Evolutionary conservation across 1,139 yeast genomes (phyloP).

Genomic region (Saccharomyces hybrid): DNA sequence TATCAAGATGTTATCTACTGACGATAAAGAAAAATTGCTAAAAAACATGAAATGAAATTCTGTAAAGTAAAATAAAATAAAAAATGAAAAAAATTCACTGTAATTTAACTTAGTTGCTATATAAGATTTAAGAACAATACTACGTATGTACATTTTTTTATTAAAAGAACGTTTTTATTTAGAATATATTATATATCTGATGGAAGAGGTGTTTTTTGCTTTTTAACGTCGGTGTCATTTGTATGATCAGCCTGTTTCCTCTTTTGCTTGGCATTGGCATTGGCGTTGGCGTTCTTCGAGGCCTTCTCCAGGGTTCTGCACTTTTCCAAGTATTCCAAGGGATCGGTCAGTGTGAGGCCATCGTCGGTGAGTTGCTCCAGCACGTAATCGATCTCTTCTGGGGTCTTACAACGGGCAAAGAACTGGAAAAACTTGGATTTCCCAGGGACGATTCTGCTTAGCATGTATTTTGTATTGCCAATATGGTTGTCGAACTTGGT

Average conservation of each 20-base stretch:
- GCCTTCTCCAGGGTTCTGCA: constrained; percentile 20
- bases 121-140: background rate
- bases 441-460: constrained; percentile 75
- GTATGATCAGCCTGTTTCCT: constrained; percentile 11
- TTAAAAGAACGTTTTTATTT: background rate
- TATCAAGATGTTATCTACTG: constrained; percentile 49
- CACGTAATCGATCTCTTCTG: constrained; percentile 41
- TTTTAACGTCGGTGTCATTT: background rate
- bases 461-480: constrained; percentile 72
- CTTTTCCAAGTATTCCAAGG: constrained; percentile 15
- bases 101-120: background rate
- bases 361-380: constrained; percentile 14
- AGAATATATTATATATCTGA: background rate
- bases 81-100: background rate
- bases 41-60: constrained; percentile 2
- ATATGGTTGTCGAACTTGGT: constrained; percentile 49
- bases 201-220: background rate
- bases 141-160: background rate
- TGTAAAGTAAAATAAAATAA: background rate
- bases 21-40: constrained; percentile 45
- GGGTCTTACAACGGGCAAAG: constrained; percentile 50
- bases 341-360: constrained; percentile 18
- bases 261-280: constrained; percentile 7
- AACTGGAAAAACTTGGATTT: constrained; percentile 53
- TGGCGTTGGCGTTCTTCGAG: background rate